Percentiles rank a stretch among this genome's conserved stretches.
phyloP scores from a whole-genome alignment of 768 basidiomycete genomes.

The Leccinum longicurvipes region DNA sequence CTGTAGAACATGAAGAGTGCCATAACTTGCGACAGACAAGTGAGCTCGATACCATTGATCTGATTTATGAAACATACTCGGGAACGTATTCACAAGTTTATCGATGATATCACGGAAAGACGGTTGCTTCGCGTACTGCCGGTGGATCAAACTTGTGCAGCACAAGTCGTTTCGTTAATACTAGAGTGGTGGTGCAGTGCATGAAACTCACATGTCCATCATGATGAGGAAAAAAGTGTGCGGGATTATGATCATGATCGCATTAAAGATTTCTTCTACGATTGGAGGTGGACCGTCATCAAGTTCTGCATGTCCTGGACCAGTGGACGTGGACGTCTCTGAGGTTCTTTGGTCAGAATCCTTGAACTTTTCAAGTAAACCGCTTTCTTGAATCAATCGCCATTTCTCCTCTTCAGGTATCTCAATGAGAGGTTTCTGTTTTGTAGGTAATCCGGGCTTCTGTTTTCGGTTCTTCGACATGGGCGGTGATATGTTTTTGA shows the following conservation, averaged over 20 bases:
- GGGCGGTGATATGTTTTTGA: too few relatives aligned
- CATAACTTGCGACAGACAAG: conserved; percentile 47
- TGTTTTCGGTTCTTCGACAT: conserved; percentile 32
- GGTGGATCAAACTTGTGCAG: conserved; percentile 61
- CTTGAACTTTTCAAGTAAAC: conserved; percentile 45
- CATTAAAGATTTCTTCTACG: conserved; percentile 68
- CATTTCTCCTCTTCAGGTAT: conserved; percentile 76
- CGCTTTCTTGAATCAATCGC: conserved; percentile 68
- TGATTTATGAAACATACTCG: conserved; percentile 52
- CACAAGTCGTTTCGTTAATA: background rate
- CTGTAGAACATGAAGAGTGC: conserved; percentile 55
- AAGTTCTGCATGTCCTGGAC: conserved; percentile 15
- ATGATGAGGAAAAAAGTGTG: conserved; percentile 70
- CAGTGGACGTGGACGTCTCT: background rate
- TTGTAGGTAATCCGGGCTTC: conserved; percentile 8
- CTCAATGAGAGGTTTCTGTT: conserved; percentile 33
- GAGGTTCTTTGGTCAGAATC: conserved; percentile 9
- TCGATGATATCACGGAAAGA: conserved; percentile 46
- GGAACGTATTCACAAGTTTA: conserved; percentile 61
- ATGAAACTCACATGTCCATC: conserved; percentile 75
- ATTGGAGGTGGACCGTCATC: conserved; percentile 40
- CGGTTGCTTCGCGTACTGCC: conserved; percentile 69
- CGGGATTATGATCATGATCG: conserved; percentile 64
- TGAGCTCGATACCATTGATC: conserved; percentile 1
- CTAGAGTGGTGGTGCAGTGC: background rate